Evolutionary conservation across 2,329 filamentous ascomycete species (phyloP).

Genomic region (Beauveria pseudobassiana): DNA sequence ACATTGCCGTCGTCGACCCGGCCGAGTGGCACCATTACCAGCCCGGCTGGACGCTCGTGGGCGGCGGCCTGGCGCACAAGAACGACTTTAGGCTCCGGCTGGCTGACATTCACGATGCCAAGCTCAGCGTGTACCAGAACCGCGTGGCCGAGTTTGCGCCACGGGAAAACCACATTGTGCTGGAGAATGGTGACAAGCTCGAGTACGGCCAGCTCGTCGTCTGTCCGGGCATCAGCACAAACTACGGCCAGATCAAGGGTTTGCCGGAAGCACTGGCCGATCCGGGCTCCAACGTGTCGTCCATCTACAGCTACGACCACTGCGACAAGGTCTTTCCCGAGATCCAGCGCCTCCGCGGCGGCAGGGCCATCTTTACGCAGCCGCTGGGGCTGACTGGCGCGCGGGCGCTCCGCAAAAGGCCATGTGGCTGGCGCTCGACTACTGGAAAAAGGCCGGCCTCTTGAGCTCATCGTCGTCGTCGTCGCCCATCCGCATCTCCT

Average conservation of each 20-base stretch:
- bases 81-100: constrained; percentile 48
- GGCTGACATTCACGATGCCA: constrained; percentile 44
- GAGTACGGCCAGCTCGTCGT: constrained; percentile 59
- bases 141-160: constrained; percentile 46
- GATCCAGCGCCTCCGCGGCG: constrained; percentile 40
- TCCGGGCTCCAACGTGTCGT: constrained; percentile 39
- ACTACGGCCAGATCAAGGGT: constrained; percentile 45
- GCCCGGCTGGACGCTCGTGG: constrained; percentile 62
- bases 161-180: constrained; percentile 46
- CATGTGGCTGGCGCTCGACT: constrained; percentile 54
- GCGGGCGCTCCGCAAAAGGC: constrained; percentile 55
- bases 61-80: constrained; percentile 57
- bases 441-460: constrained; percentile 47
- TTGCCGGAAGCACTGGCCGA: constrained; percentile 47
- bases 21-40: constrained; percentile 59
- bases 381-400: constrained; percentile 50
- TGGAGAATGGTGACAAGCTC: constrained; percentile 47
- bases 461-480: constrained; percentile 26
- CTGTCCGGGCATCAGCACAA: constrained; percentile 47
- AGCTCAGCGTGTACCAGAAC: constrained; percentile 51
- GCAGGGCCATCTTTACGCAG: constrained; percentile 52
- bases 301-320: constrained; percentile 50
- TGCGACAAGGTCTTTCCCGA: constrained; percentile 45
- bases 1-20: constrained; percentile 59
- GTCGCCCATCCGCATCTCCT: constrained; percentile 40